A percentile compares a stretch with the other conserved stretches of the same genome.
These are phyloP conservation scores for Carex kokanica DNA, from an alignment of 176 grass and related monocot genomes.

Conservation along the genomic window DNA sequence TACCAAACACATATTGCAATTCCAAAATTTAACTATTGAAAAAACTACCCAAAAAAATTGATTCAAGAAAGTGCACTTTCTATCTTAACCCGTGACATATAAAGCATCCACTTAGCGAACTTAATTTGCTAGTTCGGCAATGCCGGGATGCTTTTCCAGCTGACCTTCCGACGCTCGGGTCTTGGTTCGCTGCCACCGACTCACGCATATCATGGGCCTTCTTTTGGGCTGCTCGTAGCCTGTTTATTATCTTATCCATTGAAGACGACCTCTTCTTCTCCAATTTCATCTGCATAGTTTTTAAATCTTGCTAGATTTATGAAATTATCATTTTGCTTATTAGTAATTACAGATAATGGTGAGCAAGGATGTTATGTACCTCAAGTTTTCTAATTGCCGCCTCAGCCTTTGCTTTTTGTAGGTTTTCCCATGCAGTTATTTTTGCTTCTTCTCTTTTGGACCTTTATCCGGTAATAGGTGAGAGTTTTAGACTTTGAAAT, in stretches of 20 bases:
- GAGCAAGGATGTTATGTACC: constrained; percentile 31
- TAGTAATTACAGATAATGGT: not conserved
- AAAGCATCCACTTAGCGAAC: constrained; percentile 72
- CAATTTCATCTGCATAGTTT: constrained; percentile 80
- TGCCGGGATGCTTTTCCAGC: constrained; percentile 38
- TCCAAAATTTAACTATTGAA: not conserved
- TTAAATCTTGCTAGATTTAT: not conserved
- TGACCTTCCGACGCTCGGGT: constrained; percentile 27
- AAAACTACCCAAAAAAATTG: not conserved
- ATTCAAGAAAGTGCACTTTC: not conserved
- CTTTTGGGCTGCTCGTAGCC: constrained; percentile 76
- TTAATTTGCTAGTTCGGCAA: constrained; percentile 34
- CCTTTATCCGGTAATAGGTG: constrained; percentile 41
- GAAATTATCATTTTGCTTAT: not conserved
- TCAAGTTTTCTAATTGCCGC: constrained; percentile 73
- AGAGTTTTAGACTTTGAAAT: not conserved
- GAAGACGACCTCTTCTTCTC: constrained; percentile 88
- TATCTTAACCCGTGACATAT: constrained; percentile 57
- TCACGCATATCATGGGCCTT: constrained; percentile 84
- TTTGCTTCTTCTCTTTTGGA: constrained; percentile 85
- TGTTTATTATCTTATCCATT: constrained; percentile 89
- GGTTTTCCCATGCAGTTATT: constrained; percentile 88
- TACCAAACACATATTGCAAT: not conserved
- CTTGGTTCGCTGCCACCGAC: constrained; percentile 42
- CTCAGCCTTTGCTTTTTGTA: constrained; percentile 88